Conservation (phyloP, 2,329 filamentous ascomycete species). For the Aspergillus persii region DNA sequence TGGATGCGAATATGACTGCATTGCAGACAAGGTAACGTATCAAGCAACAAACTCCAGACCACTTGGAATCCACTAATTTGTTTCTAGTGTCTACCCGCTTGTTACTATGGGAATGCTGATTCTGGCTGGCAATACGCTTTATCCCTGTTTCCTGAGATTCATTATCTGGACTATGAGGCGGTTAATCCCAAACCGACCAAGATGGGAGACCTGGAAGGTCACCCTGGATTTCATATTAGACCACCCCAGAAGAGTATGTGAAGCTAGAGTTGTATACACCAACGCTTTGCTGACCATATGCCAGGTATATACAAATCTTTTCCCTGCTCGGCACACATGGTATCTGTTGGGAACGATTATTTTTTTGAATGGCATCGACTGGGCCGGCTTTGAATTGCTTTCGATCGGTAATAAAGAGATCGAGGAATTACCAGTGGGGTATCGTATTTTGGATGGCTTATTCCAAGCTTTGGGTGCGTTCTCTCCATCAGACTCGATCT, state of each 20-base stretch:
- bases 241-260: conserved; percentile 32
- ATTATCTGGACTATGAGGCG: conserved; percentile 53
- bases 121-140: conserved; percentile 65
- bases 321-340: conserved; percentile 63
- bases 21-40: conserved; percentile 36
- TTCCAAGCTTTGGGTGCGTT: conserved; percentile 57
- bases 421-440: conserved; percentile 50
- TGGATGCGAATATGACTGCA: conserved; percentile 53
- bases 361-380: conserved; percentile 61
- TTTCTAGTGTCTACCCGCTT: conserved; percentile 37
- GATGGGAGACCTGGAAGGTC: conserved; percentile 30
- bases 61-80: conserved; percentile 6
- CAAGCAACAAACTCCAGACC: not conserved
- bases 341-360: conserved; percentile 63
- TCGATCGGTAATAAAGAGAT: conserved; percentile 62
- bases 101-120: conserved; percentile 56
- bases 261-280: not conserved
- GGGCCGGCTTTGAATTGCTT: conserved; percentile 64
- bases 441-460: conserved; percentile 61
- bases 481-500: no score
- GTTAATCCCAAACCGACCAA: conserved; percentile 27
- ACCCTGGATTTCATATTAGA: conserved; percentile 36
- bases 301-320: conserved; percentile 48
- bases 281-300: conserved; percentile 5
- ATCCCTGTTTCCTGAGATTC: conserved; percentile 62